Base-by-base conservation (phyloP, 768 basidiomycete species). In the Tricholoma sp. region DNA sequence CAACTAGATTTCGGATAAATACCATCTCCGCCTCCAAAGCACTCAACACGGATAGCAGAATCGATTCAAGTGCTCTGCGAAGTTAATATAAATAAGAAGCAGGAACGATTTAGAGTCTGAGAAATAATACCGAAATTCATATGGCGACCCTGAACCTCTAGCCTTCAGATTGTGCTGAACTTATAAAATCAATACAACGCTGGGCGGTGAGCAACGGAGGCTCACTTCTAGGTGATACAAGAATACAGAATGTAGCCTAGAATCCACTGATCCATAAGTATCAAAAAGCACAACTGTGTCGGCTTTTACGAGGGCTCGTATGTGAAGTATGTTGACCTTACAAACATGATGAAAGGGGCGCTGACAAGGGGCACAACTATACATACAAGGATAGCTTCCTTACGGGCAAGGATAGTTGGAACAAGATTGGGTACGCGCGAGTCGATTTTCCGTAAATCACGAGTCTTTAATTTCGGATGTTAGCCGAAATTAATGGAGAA, bases 11-110 rank as follows among this genome's bases (percentile, higher is more conserved):
- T 32, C 95, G 85, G 52, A 94, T 91, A 67, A 95, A 95, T 12
- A 88, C 88, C 89, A 98, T 90, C 74, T 98, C 96, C 31, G 94
- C 93, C 74, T 98, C 96, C 21, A 98, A 77, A 4, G 96, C 94
- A 61, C 89, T 91, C 56, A 95, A 74, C 9, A 96, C 92, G 39
- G 94, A 96, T 41, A 96, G 82, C 43, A 98, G 77, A 57, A 97
- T 86, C 0, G 94, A 95, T 64, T 98, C 96, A 37, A 98, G 78
- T 2, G 96, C 96, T 55, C 95, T 94, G 67, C 37, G 56, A 46
- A 58, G 57, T 56, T 50, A 59, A 60, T 45, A 45, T 51, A 56
- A 14, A 45, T 51, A 56, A 14, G 54, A 59, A 57, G 66, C 54
- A 51, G 63, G 58, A 59, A 60, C 19, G 12, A 27, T 53, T 11